Conservation (phyloP, 2,329 filamentous ascomycete genomes). For the Penicillium sp. region DNA sequence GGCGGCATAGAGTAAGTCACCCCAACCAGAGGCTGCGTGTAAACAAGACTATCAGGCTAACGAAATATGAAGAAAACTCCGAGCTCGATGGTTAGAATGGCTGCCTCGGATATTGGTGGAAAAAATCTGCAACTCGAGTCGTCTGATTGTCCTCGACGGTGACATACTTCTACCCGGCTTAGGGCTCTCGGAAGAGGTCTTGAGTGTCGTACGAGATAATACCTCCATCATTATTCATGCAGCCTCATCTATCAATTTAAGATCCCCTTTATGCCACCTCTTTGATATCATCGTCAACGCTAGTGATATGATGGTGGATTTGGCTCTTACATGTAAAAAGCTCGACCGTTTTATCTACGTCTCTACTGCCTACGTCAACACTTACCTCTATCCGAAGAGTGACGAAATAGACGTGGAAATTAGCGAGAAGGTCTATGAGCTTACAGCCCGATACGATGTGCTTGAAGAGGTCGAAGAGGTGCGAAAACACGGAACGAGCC, state of each 20-base stretch:
- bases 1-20: too few species aligned
- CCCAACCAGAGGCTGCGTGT: too few species aligned
- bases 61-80: background rate
- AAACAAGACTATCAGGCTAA: too few species aligned
- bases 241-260: background rate
- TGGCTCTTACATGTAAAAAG: background rate
- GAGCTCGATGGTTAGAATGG: background rate
- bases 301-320: background rate
- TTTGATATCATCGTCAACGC: background rate
- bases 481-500: background rate
- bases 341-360: background rate
- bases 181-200: background rate
- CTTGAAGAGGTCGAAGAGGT: background rate
- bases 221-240: background rate
- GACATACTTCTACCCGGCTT: background rate
- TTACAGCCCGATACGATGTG: background rate
- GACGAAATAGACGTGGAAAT: background rate
- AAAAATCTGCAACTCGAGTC: background rate
- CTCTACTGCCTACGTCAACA: background rate
- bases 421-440: background rate
- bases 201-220: background rate
- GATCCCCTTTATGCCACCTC: background rate
- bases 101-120: background rate
- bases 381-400: background rate
- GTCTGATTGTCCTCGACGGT: background rate